Conservation (phyloP, 331 rosid genomes). For the Quercus lobata region DNA sequence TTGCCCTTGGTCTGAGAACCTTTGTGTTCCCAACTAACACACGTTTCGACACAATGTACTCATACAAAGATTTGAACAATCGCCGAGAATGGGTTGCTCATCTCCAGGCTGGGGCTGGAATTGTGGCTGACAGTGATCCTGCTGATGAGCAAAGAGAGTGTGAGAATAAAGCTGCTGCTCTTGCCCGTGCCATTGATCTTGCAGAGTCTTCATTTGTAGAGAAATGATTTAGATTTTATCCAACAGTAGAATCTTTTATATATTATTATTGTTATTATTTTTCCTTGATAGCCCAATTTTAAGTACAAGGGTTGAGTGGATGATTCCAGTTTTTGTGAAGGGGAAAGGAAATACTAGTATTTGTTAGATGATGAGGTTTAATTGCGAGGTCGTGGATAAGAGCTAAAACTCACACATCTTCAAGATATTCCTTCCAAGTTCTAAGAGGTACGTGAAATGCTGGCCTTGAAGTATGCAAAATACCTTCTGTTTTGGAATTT, state of each 20-base stretch:
- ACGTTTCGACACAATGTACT: slow-evolving; percentile 83
- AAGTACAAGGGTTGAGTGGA: no score
- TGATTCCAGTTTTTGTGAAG: no score
- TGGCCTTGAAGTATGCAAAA: no score
- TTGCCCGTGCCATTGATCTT: slow-evolving; percentile 90
- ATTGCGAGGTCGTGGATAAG: no score
- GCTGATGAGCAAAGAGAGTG: slow-evolving; percentile 91
- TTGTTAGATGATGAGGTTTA: no score
- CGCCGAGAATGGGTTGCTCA: slow-evolving; percentile 94
- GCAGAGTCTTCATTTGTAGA: slow-evolving; percentile 80
- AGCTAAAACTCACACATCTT: no score
- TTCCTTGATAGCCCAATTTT: no score
- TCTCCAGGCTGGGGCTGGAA: slow-evolving; percentile 92
- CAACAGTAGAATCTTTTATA: background rate
- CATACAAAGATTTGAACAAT: slow-evolving; percentile 67
- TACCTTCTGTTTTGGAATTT: no score
- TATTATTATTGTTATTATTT: no score
- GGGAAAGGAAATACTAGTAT: no score
- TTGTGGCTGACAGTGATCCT: slow-evolving; percentile 92
- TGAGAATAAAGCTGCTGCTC: slow-evolving; percentile 94
- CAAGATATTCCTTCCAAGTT: no score
- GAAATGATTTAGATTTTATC: slow-evolving; percentile 15
- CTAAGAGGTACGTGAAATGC: no score
- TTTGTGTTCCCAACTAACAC: slow-evolving; percentile 75
- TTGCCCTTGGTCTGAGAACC: slow-evolving; percentile 88